Evolutionary conservation across 768 basidiomycete genomes (phyloP).

Genomic region (Paxillus ammoniavirescens): DNA sequence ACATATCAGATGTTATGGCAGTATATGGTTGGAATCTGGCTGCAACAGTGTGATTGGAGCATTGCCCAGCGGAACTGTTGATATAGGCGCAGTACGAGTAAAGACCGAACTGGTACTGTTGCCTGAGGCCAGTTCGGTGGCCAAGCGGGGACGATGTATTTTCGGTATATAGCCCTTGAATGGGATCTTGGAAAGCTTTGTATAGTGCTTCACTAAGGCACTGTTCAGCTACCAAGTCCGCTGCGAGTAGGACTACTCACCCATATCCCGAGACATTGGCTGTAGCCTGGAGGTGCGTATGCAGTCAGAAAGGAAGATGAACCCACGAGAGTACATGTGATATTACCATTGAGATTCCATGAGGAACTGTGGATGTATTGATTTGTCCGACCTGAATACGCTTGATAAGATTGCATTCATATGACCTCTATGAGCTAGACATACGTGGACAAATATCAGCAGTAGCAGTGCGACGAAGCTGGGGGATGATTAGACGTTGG

Average conservation of each 20-base stretch:
- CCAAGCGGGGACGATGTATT: slow-evolving; percentile 65
- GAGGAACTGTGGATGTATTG: slow-evolving; percentile 71
- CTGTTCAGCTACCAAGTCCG: neutral
- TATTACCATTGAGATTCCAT: slow-evolving; percentile 69
- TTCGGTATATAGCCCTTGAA: slow-evolving; percentile 61
- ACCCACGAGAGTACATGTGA: slow-evolving; percentile 4
- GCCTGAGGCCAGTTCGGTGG: slow-evolving; percentile 56
- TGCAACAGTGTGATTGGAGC: slow-evolving; percentile 60
- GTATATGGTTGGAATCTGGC: slow-evolving; percentile 64
- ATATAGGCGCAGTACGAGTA: slow-evolving; percentile 79
- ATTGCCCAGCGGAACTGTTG: slow-evolving; percentile 56
- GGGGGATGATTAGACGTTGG: slow-evolving; percentile 13
- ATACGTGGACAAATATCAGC: slow-evolving; percentile 80
- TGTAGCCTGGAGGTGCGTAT: slow-evolving; percentile 45
- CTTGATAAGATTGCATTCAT: slow-evolving; percentile 22
- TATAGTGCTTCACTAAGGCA: slow-evolving; percentile 47
- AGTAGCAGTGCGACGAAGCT: slow-evolving; percentile 44
- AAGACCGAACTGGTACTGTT: slow-evolving; percentile 75
- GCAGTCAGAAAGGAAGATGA: slow-evolving; percentile 14
- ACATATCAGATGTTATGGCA: slow-evolving; percentile 66
- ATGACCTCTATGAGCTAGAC: slow-evolving; percentile 28
- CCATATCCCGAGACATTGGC: slow-evolving; percentile 72
- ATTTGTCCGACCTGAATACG: slow-evolving; percentile 71
- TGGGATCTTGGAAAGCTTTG: slow-evolving; percentile 52
- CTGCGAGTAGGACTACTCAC: slow-evolving; percentile 37